Evolutionary conservation across 1,284 basidiomycete species (phyloP).

Genomic region (Moesziomyces sp.): DNA sequence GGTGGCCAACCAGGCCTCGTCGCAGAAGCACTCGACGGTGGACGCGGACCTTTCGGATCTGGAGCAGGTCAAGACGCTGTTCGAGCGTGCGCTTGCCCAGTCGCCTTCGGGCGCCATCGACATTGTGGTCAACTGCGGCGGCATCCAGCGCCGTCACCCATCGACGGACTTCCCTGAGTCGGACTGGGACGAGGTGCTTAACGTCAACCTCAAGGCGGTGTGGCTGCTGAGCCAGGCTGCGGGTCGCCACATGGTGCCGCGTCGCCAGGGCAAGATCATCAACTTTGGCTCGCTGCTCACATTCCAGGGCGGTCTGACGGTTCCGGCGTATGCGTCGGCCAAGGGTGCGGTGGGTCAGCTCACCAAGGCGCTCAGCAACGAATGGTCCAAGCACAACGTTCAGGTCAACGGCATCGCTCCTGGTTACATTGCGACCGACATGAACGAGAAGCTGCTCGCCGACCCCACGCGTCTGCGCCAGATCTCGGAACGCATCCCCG

Average conservation of each 20-base stretch:
- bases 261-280: constrained; percentile 57
- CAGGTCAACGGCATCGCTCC: constrained; percentile 85
- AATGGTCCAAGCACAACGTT: constrained; percentile 83
- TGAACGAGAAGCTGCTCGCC: constrained; percentile 79
- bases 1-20: constrained; percentile 68
- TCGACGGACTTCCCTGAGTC: constrained; percentile 80
- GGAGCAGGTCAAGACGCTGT: constrained; percentile 75
- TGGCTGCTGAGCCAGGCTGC: constrained; percentile 56
- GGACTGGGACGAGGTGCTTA: constrained; percentile 81
- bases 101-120: constrained; percentile 76
- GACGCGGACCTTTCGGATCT: constrained; percentile 81
- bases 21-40: constrained; percentile 72
- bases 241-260: constrained; percentile 55
- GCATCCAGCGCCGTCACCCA: constrained; percentile 75
- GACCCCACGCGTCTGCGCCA: constrained; percentile 82
- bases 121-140: constrained; percentile 91
- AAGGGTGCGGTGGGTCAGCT: constrained; percentile 77
- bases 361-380: constrained; percentile 71
- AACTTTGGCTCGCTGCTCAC: constrained; percentile 62
- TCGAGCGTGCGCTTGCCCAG: constrained; percentile 73
- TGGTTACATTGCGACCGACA: constrained; percentile 60
- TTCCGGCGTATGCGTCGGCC: constrained; percentile 91
- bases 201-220: constrained; percentile 60
- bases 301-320: constrained; percentile 65
- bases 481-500: constrained; percentile 77